phyloP scores from a whole-genome alignment of 2,329 filamentous ascomycete genomes.

The Raffaelea deltoideospora region DNA sequence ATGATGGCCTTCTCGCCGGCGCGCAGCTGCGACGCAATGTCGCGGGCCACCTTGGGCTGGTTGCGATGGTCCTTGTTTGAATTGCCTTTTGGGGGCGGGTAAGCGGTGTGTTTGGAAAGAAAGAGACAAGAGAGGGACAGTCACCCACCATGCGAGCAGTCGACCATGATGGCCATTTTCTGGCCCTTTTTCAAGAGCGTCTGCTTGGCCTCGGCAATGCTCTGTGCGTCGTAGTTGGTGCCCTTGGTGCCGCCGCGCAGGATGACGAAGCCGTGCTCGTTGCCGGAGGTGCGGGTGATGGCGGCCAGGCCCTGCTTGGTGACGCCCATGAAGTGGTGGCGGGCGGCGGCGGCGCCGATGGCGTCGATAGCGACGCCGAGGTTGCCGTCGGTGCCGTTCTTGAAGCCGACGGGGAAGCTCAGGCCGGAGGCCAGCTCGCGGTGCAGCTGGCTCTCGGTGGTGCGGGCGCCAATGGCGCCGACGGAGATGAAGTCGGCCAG shows the following conservation, averaged over 20 bases:
- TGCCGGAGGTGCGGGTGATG: slow-evolving; percentile 84
- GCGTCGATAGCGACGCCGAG: slow-evolving; percentile 88
- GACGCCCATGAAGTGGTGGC: slow-evolving; percentile 96
- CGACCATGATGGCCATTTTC: slow-evolving; percentile 86
- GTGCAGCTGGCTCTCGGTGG: slow-evolving; percentile 92
- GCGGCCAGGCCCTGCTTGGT: slow-evolving; percentile 94
- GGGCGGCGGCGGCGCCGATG: slow-evolving; percentile 71
- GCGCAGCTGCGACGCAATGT: slow-evolving; percentile 69
- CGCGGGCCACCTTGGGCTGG: slow-evolving; percentile 81
- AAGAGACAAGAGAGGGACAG: neutral
- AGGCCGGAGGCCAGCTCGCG: slow-evolving; percentile 88
- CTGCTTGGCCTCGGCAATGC: slow-evolving; percentile 62
- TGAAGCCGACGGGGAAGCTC: slow-evolving; percentile 97
- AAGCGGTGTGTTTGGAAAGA: neutral
- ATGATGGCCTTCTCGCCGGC: slow-evolving; percentile 79
- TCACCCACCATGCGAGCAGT: slow-evolving; percentile 79
- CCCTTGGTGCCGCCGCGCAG: slow-evolving; percentile 81
- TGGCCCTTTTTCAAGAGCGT: slow-evolving; percentile 69
- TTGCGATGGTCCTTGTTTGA: slow-evolving; percentile 96
- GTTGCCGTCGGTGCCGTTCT: slow-evolving; percentile 94
- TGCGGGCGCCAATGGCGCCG: slow-evolving; percentile 88
- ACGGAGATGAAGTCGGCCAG: slow-evolving; percentile 90
- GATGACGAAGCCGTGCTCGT: slow-evolving; percentile 96
- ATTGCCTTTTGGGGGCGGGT: slow-evolving; percentile 46
- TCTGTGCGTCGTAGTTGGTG: slow-evolving; percentile 84